phyloP scores from a whole-genome alignment of 2,329 filamentous ascomycete species.

The Pseudogymnoascus sp. region DNA sequence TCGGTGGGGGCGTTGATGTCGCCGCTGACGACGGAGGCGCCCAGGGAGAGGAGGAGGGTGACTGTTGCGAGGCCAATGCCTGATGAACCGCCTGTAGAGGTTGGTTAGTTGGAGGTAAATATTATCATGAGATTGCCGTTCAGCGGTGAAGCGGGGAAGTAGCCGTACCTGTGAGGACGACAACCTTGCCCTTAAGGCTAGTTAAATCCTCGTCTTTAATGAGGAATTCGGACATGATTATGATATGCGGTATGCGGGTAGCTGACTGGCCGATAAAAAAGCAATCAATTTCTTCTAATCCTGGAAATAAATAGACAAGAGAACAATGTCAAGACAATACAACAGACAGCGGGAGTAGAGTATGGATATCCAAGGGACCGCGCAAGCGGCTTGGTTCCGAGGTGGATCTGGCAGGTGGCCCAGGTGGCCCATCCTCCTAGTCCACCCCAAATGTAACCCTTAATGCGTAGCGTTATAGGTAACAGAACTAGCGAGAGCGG shows the following conservation, averaged over 20 bases:
- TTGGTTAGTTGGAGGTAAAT: constrained; percentile 13
- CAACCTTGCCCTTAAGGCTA: constrained; percentile 40
- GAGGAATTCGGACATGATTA: constrained; percentile 37
- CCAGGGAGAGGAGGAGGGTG: constrained; percentile 42
- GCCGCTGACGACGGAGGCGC: constrained; percentile 47
- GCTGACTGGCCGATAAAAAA: constrained; percentile 7
- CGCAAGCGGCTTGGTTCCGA: constrained; percentile 10
- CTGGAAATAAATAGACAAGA: constrained; percentile 11
- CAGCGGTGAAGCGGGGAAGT: not conserved
- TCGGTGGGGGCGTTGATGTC: constrained; percentile 41
- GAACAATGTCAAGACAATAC: not conserved
- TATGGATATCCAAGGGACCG: constrained; percentile 1
- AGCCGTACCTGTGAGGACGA: constrained; percentile 44
- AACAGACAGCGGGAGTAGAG: not conserved
- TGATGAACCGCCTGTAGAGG: constrained; percentile 43
- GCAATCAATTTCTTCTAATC: constrained; percentile 10
- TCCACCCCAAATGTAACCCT: not conserved
- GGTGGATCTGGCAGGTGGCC: constrained; percentile 16
- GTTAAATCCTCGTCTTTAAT: constrained; percentile 39
- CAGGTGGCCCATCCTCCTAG: constrained; percentile 17
- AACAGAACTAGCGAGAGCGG: not conserved
- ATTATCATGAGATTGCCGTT: not conserved
- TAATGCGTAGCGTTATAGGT: not conserved
- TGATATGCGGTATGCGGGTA: constrained; percentile 10
- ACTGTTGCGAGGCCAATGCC: constrained; percentile 54